Evolutionary conservation across 169 alveolate species (phyloP), one percentile per base, ranked within the genome.

Genomic region (Eimeria maxima): DNA sequence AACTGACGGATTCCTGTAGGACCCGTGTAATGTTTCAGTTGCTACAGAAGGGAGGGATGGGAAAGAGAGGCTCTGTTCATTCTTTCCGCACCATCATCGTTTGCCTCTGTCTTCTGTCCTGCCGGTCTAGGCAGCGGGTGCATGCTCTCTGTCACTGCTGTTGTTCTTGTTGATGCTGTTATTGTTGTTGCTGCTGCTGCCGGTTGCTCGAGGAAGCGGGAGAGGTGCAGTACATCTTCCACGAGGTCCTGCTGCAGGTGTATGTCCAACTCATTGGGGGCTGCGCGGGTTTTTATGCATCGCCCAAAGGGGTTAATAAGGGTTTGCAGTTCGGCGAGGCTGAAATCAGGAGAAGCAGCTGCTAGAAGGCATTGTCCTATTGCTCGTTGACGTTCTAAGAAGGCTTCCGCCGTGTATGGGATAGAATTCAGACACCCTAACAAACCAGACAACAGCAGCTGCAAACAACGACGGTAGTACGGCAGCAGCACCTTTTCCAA

Each of bases 241-340:
- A 86, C 93, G 14, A 86, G 80, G n/a, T 86, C 57, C 57, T 60
- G 93, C 93, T 86, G 93, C 93, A 57, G 80, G 60, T 55, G 93
- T 45, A 20, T 13, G 2, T 57, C 81, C 93, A 86, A 60, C n/a
- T 86, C 93, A 8, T 44, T 38, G 14, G 80, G 93, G 4, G 93
- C 76, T 11, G 93, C 76, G 13, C 5, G 29, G 8, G 93, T 55
- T 50, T 63, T 86, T 14, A 86, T 47, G 50, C 93, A 86, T 10
- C 38, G 42, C 0, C 44, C 57, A n/a, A 86, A 86, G 2, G 60
- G 78, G 38, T 55, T 33, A 10, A 86, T 60, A 0, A 86, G 65
- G 10, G 42, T 86, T 27, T 86, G 93, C 13, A 86, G 55, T 4
- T 71, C 22, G 7, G 81, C 3, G n/a, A 86, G 80, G 29, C 47